These are phyloP conservation scores for Mycosarcoma maydis DNA, from an alignment of 1,284 basidiomycete genomes.

Conservation along the genomic window DNA sequence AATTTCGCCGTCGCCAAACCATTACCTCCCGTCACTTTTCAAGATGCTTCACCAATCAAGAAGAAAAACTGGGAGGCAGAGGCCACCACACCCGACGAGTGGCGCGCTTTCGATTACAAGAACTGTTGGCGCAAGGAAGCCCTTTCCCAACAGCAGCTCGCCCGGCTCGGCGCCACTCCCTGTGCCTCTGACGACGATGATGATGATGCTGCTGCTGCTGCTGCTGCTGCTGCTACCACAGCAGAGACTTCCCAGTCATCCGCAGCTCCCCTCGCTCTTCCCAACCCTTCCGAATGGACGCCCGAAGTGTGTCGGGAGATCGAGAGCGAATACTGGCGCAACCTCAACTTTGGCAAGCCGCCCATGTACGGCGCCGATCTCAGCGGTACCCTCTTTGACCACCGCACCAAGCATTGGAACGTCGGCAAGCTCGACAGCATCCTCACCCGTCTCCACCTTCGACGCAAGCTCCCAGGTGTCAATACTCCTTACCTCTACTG, in stretches of 20 bases:
- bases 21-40: constrained; percentile 10
- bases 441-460: constrained; percentile 80
- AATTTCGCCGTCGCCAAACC: constrained; percentile 7
- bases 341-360: constrained; percentile 84
- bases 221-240: too few relatives aligned
- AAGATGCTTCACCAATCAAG: constrained; percentile 35
- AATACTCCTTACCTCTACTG: constrained; percentile 98
- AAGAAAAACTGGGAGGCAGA: constrained; percentile 56
- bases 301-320: constrained; percentile 77
- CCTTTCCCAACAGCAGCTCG: constrained; percentile 36
- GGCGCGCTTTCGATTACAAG: constrained; percentile 60
- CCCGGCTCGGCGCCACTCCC: background rate
- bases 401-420: constrained; percentile 86
- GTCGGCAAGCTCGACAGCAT: constrained; percentile 89
- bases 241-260: background rate
- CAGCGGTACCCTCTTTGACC: constrained; percentile 85
- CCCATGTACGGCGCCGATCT: constrained; percentile 97
- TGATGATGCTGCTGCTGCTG: too few relatives aligned
- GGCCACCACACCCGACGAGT: constrained; percentile 52
- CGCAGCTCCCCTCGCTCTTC: constrained; percentile 1
- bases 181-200: background rate
- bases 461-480: constrained; percentile 82
- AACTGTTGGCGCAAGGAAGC: constrained; percentile 60
- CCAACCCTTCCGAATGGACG: constrained; percentile 49
- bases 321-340: constrained; percentile 91